Conservation (phyloP, 2,329 filamentous ascomycete genomes). For the Fusarium cicatricum region DNA sequence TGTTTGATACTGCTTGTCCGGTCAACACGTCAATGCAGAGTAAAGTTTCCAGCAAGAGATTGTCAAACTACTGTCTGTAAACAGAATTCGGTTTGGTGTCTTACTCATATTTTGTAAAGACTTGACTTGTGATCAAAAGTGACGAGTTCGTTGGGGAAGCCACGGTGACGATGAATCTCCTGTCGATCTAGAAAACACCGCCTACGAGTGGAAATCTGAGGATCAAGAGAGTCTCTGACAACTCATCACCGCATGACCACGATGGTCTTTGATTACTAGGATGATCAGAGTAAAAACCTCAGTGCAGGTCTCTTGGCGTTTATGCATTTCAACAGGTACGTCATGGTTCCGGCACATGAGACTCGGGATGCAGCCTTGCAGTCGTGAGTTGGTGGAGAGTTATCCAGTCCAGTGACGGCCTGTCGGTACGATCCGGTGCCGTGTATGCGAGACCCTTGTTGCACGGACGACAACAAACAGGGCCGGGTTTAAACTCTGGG, state of each 20-base stretch:
- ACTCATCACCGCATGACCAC: neutral
- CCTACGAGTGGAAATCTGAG: neutral
- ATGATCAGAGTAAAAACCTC: too few relatives aligned
- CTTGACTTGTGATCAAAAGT: too few relatives aligned
- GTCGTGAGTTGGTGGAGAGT: slow-evolving; percentile 5
- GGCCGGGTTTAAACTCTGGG: neutral
- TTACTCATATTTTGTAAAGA: too few relatives aligned
- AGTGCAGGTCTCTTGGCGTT: neutral
- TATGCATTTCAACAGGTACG: slow-evolving; percentile 19
- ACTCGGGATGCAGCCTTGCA: slow-evolving; percentile 7
- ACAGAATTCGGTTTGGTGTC: too few relatives aligned
- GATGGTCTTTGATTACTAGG: too few relatives aligned
- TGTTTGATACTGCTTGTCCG: too few relatives aligned
- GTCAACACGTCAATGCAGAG: too few relatives aligned
- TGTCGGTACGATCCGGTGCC: slow-evolving; percentile 7
- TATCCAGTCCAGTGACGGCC: slow-evolving; percentile 4
- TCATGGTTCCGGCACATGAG: slow-evolving; percentile 11
- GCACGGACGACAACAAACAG: slow-evolving; percentile 19
- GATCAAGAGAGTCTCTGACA: slow-evolving; percentile 1
- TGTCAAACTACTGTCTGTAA: too few relatives aligned
- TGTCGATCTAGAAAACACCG: neutral
- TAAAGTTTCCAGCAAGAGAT: too few relatives aligned
- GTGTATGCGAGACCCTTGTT: slow-evolving; percentile 6
- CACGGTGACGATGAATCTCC: slow-evolving; percentile 31
- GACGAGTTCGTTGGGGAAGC: slow-evolving; percentile 12